Base-by-base conservation (phyloP, 441 rosid genomes). In the Geranium incanum region DNA sequence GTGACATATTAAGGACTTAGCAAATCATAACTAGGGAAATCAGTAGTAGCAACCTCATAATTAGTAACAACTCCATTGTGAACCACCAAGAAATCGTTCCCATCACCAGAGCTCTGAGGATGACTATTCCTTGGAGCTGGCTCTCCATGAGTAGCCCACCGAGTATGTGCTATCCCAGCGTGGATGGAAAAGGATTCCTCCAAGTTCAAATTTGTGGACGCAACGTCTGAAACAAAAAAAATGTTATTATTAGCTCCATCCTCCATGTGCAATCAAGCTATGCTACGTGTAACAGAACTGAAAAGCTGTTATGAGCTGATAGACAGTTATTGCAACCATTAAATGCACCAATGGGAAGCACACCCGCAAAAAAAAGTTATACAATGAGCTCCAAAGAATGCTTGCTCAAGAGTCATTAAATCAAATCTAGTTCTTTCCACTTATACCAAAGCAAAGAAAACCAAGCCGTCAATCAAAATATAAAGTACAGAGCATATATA, bases 121-220 rank as follows among this genome's bases (percentile, higher is more conserved):
- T 95, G 99, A 78, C 97, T 84, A 72, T 95, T 95, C 82, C 90
- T 86, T 16, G 97, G 86, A 75, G 97, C 87, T 62, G 97, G 99
- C 74, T 89, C 97, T 67, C 99, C 97, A 76, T 95, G 99, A 65
- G 99, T 92, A 21, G 97, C 97, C 97, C 97, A 95, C 37, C 99
- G 84, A 0, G 97, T 95, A 79, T 95, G 99, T 4, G 97, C 99
- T 76, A 95, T 95, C 28, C 97, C 96, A 68, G 96, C 99, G 81
- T 95, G 99, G 39, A 81, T 64, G 37, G 79, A 69, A 75, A 90
- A 89, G 0, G 86, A 85, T 76, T 89, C 87, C 69, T 86, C 93
- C 88, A 92, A 76, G 75, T 95, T 82, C 68, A 95, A 84, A 73
- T 84, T 88, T 7, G 75, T 83, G 16, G 71, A 72, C 55, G 86